These are phyloP conservation scores for Leishmania mexicana DNA, from an alignment of 208 protist species.

Conservation along the genomic window DNA sequence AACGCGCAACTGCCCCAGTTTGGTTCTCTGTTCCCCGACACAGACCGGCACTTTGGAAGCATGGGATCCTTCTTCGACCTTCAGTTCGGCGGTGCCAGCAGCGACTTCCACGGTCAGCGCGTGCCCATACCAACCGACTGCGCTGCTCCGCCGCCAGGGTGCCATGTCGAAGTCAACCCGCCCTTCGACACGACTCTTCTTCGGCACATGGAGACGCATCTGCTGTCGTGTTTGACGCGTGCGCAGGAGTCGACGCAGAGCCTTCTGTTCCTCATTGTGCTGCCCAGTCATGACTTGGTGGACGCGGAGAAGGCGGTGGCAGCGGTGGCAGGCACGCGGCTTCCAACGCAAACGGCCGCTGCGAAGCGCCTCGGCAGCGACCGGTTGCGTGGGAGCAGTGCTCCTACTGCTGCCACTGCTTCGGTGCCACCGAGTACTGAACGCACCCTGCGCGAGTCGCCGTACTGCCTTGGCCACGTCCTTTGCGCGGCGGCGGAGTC, in stretches of 20 bases:
- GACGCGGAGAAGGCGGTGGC: constrained; percentile 21
- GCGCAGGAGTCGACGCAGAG: constrained; percentile 17
- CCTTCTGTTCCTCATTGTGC: constrained; percentile 63
- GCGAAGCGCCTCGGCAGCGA: background rate
- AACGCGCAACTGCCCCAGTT: constrained; percentile 79
- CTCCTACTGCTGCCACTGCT: background rate
- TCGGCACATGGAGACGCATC: constrained; percentile 41
- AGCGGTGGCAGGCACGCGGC: background rate
- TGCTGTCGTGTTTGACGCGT: constrained; percentile 31
- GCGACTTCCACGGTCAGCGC: background rate
- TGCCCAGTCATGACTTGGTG: constrained; percentile 74
- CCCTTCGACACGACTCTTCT: constrained; percentile 84
- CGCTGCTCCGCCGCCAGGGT: constrained; percentile 3
- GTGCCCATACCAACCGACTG: background rate
- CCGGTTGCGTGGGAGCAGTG: no score
- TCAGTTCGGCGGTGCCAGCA: constrained; percentile 30
- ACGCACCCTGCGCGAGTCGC: constrained; percentile 47
- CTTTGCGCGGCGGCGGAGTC: constrained; percentile 53
- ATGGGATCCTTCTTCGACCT: constrained; percentile 88
- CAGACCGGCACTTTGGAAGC: constrained; percentile 78
- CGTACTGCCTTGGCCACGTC: constrained; percentile 52
- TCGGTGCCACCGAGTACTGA: constrained; percentile 28
- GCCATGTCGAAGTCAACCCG: constrained; percentile 81
- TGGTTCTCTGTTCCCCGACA: constrained; percentile 86
- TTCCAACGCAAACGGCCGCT: background rate